These are phyloP conservation scores for Penicillium sp. DNA, from an alignment of 2,329 filamentous ascomycete genomes.

Conservation along the genomic window DNA sequence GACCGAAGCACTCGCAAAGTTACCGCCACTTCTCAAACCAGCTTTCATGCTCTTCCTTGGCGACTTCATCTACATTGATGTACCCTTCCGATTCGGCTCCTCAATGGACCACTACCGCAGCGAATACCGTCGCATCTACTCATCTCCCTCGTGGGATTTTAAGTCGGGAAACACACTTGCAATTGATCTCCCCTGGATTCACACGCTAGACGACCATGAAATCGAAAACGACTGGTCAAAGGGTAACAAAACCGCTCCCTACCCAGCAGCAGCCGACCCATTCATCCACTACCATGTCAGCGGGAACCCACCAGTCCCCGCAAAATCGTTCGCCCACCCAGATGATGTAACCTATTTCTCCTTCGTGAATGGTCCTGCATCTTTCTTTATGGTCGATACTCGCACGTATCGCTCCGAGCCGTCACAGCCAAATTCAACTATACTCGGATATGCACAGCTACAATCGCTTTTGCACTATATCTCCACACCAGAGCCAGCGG, in stretches of 20 bases:
- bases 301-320: constrained; percentile 71
- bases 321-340: constrained; percentile 51
- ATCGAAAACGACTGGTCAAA: constrained; percentile 89
- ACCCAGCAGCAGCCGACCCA: constrained; percentile 75
- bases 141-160: constrained; percentile 79
- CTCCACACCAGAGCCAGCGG: constrained; percentile 66
- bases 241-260: constrained; percentile 76
- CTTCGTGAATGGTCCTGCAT: constrained; percentile 85
- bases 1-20: constrained; percentile 66
- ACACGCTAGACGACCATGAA: constrained; percentile 95
- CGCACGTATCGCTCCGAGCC: constrained; percentile 72
- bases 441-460: constrained; percentile 80
- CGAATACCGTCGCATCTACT: constrained; percentile 94
- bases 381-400: constrained; percentile 94
- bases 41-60: constrained; percentile 62
- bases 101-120: constrained; percentile 75
- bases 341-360: constrained; percentile 77
- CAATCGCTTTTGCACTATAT: constrained; percentile 78
- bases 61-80: constrained; percentile 63
- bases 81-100: constrained; percentile 75
- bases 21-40: constrained; percentile 57
- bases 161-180: constrained; percentile 64
- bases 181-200: constrained; percentile 81
- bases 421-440: constrained; percentile 66
- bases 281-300: constrained; percentile 84